phyloP scores from a whole-genome alignment of 257 asterid species.

The Buddleja alternifolia region DNA sequence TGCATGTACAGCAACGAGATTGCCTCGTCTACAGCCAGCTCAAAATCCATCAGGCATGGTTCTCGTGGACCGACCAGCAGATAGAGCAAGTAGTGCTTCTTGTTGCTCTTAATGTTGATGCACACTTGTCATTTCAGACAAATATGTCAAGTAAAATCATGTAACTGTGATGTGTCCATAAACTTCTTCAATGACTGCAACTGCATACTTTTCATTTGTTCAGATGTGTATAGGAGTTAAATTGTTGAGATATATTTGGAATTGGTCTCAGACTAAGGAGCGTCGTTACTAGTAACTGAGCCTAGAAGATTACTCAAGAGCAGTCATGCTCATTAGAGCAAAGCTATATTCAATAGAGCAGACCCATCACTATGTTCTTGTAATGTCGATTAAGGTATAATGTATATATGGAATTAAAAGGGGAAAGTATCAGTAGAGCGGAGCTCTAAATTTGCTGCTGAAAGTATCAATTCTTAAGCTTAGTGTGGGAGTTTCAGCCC shows the following conservation, averaged over 20 bases:
- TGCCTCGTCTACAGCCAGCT: constrained; percentile 61
- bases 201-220: neutral
- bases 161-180: neutral
- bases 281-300: too few species aligned
- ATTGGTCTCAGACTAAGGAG: neutral
- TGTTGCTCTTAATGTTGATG: constrained; percentile 45
- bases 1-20: constrained; percentile 51
- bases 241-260: neutral
- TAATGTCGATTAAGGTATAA: too few species aligned
- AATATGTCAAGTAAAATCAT: neutral
- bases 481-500: too few species aligned
- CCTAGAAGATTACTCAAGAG: too few species aligned
- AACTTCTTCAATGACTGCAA: neutral
- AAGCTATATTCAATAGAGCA: too few species aligned
- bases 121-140: neutral
- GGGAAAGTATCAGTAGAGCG: too few species aligned
- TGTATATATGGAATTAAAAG: too few species aligned
- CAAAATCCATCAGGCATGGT: constrained; percentile 63
- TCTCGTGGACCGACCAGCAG: constrained; percentile 56
- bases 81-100: constrained; percentile 30
- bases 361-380: too few species aligned
- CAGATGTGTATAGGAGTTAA: neutral
- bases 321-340: too few species aligned
- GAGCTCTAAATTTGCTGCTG: too few species aligned
- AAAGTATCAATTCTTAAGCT: too few species aligned